Evolutionary conservation across 2,329 filamentous ascomycete species (phyloP).

Genomic region (Tolypocladium pustulatum): DNA sequence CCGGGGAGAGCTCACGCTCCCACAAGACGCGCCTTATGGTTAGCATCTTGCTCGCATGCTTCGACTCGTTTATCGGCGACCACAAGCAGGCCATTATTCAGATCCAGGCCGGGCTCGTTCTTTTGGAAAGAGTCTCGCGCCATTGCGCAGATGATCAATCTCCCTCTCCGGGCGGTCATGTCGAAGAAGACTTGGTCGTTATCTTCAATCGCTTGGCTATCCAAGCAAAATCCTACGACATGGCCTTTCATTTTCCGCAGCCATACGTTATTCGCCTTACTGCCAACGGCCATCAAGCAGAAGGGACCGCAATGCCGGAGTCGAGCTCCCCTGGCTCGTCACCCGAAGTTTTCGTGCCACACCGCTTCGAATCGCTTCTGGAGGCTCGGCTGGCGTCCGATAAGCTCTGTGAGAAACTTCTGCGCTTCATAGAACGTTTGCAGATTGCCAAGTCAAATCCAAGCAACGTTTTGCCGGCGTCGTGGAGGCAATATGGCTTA

Average conservation of each 20-base stretch:
- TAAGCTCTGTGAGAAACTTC: constrained; percentile 41
- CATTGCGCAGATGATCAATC: constrained; percentile 3
- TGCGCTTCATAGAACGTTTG: constrained; percentile 48
- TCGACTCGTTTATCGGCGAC: constrained; percentile 56
- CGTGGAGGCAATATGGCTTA: constrained; percentile 35
- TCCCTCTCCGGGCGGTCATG: constrained; percentile 27
- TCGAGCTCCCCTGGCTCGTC: constrained; percentile 6
- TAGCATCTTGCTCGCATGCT: constrained; percentile 55
- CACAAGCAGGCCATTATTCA: constrained; percentile 51
- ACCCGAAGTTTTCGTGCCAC: constrained; percentile 9
- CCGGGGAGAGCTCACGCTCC: constrained; percentile 30
- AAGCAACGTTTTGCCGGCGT: constrained; percentile 40
- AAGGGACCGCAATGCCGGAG: constrained; percentile 17
- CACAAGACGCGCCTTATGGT: constrained; percentile 51
- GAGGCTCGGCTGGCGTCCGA: constrained; percentile 50
- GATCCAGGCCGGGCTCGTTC: constrained; percentile 46
- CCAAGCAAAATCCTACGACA: constrained; percentile 57
- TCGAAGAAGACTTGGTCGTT: constrained; percentile 48
- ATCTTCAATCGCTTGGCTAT: constrained; percentile 55
- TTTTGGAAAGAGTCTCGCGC: constrained; percentile 39
- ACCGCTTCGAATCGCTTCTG: constrained; percentile 35
- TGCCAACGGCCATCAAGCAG: constrained; percentile 17
- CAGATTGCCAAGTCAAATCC: constrained; percentile 35
- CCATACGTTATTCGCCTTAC: constrained; percentile 45
- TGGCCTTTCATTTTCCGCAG: constrained; percentile 57